Base-by-base conservation (phyloP, 2,329 filamentous ascomycete genomes). In the Xylaria sp. region DNA sequence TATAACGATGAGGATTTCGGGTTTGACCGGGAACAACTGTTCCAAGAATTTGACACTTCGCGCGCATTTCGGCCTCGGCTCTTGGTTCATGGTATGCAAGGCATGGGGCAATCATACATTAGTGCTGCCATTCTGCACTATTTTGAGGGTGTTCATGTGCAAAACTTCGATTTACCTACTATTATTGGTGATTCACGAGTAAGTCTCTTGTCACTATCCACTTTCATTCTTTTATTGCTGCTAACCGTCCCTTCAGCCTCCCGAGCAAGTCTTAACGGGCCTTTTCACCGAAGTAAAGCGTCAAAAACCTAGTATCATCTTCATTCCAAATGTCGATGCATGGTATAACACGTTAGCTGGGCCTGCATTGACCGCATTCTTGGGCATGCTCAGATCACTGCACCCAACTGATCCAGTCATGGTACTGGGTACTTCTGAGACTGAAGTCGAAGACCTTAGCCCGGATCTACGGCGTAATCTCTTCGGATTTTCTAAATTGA, bases 291-390 rank as follows among this genome's bases (percentile, higher is more conserved):
- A 98, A 81, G 92, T 97, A 42, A 93, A 95, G 78, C 90, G 94
- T 42, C 94, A 97, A 77, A 97, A 97, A 78, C 96, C 96, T 0
- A 96, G 94, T 77, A 93, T 98, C 42, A 96, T 99, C 58, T 98
- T 94, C 79, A 92, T 99, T 49, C 95, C 96, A 1, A 91, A 94
- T 72, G 88, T 98, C 55, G 92, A 97, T 72, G 87, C 90, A 7
- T 99, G 96, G 96, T 95, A 93, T 76, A 81, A 87, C 20, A 85
- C 84, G 29, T 75, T 90, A 20, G 76, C 78, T n/a, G 81, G 82
- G 7, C 90, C 92, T 44, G 88, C 90, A 2, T 88, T 97, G 62
- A 90, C 90, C 38, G 96, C 93, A 0, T 97, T 99, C 79, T 85
- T 90, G 66, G 90, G 92, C 9, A 89, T 98, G 78, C 81, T 99